phyloP scores from a whole-genome alignment of 129 eudicot species.

The Scalesia atractyloides region DNA sequence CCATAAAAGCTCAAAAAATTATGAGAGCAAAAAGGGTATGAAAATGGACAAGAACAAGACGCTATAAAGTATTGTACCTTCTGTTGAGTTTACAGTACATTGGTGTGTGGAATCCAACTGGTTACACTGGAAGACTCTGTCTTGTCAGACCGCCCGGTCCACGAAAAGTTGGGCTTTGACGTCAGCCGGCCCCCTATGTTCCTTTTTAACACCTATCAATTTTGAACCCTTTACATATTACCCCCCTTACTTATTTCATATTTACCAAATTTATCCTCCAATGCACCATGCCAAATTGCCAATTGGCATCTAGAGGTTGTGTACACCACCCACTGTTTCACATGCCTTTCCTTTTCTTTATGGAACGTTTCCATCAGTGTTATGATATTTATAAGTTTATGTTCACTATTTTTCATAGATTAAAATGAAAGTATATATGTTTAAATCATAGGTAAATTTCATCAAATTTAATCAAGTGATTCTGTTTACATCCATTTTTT shows the following conservation, averaged over 20 bases:
- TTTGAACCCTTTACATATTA: neutral
- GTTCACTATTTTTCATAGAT: neutral
- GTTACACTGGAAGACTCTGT: slow-evolving; percentile 27
- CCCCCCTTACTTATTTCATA: neutral
- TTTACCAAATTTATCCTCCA: neutral
- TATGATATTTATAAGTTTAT: neutral
- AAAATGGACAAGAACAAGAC: slow-evolving; percentile 32
- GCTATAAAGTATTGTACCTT: slow-evolving; percentile 34
- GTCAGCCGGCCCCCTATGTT: slow-evolving; percentile 39
- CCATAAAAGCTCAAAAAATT: neutral
- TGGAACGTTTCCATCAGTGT: neutral
- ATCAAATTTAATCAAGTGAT: no score
- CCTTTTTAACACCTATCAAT: neutral
- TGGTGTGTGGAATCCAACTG: slow-evolving; percentile 39
- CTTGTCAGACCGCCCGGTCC: slow-evolving; percentile 30
- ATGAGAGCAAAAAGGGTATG: slow-evolving; percentile 24
- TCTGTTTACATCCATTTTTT: no score
- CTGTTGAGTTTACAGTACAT: slow-evolving; percentile 29
- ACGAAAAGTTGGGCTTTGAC: slow-evolving; percentile 28
- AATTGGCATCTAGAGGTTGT: slow-evolving; percentile 17
- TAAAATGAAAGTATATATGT: neutral
- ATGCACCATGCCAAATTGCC: slow-evolving; percentile 29
- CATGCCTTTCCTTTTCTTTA: neutral
- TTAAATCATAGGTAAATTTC: no score
- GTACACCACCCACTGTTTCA: neutral